These are phyloP conservation scores for Populus simonii DNA, from an alignment of 345 rosid species.

Conservation along the genomic window DNA sequence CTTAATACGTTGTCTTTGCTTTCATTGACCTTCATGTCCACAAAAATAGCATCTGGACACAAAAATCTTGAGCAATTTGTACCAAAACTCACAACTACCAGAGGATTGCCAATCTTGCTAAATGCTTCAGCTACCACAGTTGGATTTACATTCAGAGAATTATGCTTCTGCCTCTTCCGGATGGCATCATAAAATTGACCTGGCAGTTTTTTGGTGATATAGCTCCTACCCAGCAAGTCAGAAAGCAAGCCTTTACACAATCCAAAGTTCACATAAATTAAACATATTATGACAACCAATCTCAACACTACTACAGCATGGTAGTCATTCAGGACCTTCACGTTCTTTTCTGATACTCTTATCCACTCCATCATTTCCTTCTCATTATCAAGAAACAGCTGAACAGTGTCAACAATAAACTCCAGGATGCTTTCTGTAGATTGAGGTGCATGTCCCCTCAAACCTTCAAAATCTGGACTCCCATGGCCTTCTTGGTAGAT, in stretches of 20 bases:
- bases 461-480: neutral
- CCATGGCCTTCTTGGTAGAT: slow-evolving; percentile 21
- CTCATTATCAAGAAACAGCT: neutral
- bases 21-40: slow-evolving; percentile 30
- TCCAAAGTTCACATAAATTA: slow-evolving; percentile 35
- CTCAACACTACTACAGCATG: slow-evolving; percentile 23
- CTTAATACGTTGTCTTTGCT: slow-evolving; percentile 25
- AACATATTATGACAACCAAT: slow-evolving; percentile 31
- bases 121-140: slow-evolving; percentile 30
- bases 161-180: neutral
- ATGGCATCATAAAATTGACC: slow-evolving; percentile 14
- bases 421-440: neutral
- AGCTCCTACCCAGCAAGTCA: slow-evolving; percentile 13
- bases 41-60: slow-evolving; percentile 20
- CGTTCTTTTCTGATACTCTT: neutral
- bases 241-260: slow-evolving; percentile 1
- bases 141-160: neutral
- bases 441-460: neutral
- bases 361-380: slow-evolving; percentile 31
- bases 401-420: slow-evolving; percentile 13
- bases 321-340: neutral
- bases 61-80: neutral
- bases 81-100: slow-evolving; percentile 22
- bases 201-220: slow-evolving; percentile 24
- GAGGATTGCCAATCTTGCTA: slow-evolving; percentile 29